A percentile compares a stretch with the other conserved stretches of the same genome.
phyloP scores from a whole-genome alignment of 306 rosid species.

The Lathyrus sativus region DNA sequence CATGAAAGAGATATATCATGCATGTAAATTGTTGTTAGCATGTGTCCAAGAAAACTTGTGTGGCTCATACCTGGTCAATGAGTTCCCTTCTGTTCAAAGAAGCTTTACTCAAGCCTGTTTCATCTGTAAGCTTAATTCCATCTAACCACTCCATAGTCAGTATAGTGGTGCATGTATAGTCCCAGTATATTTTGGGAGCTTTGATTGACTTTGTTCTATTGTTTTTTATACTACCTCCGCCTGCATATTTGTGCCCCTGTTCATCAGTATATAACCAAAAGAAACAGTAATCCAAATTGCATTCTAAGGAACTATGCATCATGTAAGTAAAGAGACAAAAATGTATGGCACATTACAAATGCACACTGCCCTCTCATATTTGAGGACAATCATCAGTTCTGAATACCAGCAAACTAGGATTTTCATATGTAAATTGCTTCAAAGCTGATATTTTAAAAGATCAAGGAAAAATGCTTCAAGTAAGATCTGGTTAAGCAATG shows the following conservation, averaged over 20 bases:
- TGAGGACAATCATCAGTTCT: conserved; percentile 25
- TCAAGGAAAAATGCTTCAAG: conserved; percentile 16
- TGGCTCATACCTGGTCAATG: conserved; percentile 74
- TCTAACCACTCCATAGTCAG: conserved; percentile 98
- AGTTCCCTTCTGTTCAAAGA: conserved; percentile 75
- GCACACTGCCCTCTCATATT: conserved; percentile 30
- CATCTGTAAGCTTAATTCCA: conserved; percentile 96
- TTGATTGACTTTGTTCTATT: conserved; percentile 48
- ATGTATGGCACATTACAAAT: conserved; percentile 11
- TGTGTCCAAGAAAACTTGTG: conserved; percentile 27
- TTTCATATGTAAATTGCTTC: conserved; percentile 16
- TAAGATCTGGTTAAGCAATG: conserved; percentile 1
- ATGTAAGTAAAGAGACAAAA: conserved; percentile 26
- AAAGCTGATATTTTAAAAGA: conserved; percentile 5
- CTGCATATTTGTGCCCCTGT: conserved; percentile 42
- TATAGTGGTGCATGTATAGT: conserved; percentile 64
- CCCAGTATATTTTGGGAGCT: conserved; percentile 97
- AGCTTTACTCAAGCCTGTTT: conserved; percentile 60
- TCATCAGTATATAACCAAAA: conserved; percentile 48
- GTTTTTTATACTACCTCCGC: conserved; percentile 36
- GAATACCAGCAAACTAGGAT: conserved; percentile 15
- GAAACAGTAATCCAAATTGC: conserved; percentile 37
- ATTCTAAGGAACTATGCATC: conserved; percentile 28
- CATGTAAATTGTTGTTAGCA: conserved; percentile 31
- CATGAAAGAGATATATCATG: conserved; percentile 22